These are phyloP conservation scores for Nicotiana rustica DNA, from an alignment of 305 asterid species.

Conservation along the genomic window DNA sequence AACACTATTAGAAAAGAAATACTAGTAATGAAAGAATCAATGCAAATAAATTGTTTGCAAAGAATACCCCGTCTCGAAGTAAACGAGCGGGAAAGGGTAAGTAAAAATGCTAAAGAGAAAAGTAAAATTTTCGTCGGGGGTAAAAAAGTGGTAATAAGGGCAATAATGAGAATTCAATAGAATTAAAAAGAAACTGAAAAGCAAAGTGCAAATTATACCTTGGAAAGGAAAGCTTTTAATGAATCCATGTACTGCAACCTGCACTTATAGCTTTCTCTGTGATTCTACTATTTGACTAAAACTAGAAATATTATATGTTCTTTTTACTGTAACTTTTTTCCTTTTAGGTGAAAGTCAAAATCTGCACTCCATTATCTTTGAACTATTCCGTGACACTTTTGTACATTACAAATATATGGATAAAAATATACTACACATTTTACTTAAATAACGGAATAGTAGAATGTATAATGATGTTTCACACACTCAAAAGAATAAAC, in stretches of 20 bases:
- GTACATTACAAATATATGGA: not conserved
- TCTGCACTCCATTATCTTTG: not conserved
- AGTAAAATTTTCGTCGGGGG: not conserved
- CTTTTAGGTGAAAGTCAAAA: not conserved
- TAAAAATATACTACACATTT: too few species aligned
- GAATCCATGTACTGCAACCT: not conserved
- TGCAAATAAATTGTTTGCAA: not conserved
- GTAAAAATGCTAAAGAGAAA: not conserved
- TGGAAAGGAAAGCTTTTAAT: conserved; percentile 29
- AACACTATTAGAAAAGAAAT: too few species aligned
- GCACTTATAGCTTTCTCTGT: not conserved
- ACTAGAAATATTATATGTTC: not conserved
- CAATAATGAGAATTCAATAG: not conserved
- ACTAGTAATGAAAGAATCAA: too few species aligned
- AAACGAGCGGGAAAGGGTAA: not conserved
- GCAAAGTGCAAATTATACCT: conserved; percentile 6
- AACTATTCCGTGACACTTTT: not conserved
- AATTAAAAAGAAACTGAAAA: not conserved
- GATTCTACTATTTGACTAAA: not conserved
- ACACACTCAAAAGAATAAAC: too few species aligned
- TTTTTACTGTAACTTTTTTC: not conserved
- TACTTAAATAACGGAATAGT: too few species aligned
- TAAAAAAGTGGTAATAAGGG: not conserved
- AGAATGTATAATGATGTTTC: too few species aligned
- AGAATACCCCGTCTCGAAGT: not conserved